Percentiles rank a stretch among this genome's conserved stretches.
These are phyloP conservation scores for Populus ilicifolia DNA, from an alignment of 345 rosid genomes.

Conservation along the genomic window DNA sequence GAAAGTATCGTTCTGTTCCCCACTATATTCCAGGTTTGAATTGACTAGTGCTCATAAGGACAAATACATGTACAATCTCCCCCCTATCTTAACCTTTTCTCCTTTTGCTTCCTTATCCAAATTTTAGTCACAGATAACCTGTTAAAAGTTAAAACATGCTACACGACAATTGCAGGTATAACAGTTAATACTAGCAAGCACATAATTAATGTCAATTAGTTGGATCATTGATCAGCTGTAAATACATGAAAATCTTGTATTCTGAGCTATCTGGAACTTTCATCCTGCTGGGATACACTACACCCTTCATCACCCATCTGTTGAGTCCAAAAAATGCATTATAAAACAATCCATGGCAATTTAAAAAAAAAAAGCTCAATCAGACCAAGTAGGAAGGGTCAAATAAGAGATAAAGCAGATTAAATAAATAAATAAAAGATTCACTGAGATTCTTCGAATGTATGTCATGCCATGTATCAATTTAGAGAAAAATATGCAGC, in stretches of 20 bases:
- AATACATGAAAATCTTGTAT: background rate
- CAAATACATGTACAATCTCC: slow-evolving; percentile 12
- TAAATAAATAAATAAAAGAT: background rate
- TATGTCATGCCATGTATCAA: background rate
- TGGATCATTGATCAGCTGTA: slow-evolving; percentile 5
- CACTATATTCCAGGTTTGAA: background rate
- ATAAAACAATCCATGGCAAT: background rate
- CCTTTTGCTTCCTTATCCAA: background rate
- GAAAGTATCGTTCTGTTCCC: background rate
- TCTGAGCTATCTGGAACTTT: background rate
- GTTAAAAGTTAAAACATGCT: background rate
- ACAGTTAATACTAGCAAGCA: background rate
- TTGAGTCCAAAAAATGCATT: background rate
- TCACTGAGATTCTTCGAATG: background rate
- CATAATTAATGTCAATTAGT: background rate
- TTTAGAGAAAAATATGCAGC: background rate
- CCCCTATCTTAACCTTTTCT: too few relatives aligned
- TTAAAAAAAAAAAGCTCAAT: background rate
- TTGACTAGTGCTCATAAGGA: background rate
- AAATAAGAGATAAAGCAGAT: background rate
- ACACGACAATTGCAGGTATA: slow-evolving; percentile 3
- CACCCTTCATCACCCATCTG: slow-evolving; percentile 29
- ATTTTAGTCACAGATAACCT: background rate
- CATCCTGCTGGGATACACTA: slow-evolving; percentile 1
- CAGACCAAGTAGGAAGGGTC: background rate